These are phyloP conservation scores for Chrysanthemum makinoi DNA, from an alignment of 129 eudicot genomes.

Conservation along the genomic window DNA sequence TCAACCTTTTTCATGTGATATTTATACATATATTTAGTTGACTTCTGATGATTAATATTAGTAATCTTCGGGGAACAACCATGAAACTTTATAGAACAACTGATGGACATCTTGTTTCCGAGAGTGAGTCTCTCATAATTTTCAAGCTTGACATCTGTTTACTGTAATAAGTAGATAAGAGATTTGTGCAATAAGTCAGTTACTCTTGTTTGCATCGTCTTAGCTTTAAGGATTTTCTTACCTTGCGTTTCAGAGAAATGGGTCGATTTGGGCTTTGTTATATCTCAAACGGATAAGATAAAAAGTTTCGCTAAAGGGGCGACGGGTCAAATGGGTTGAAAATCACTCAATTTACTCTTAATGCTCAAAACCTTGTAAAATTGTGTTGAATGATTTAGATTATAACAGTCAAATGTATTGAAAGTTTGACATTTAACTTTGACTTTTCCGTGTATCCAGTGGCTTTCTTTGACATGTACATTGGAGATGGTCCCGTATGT, in stretches of 20 bases:
- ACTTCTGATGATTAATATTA: constrained; percentile 12
- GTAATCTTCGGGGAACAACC: constrained; percentile 75
- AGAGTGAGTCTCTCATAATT: constrained; percentile 51
- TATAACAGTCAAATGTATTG: background rate
- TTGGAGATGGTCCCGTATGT: constrained; percentile 25
- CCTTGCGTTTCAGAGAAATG: background rate
- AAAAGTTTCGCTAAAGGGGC: too few relatives aligned
- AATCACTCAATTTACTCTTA: too few relatives aligned
- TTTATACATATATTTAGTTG: constrained; percentile 4
- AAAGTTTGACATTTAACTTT: background rate
- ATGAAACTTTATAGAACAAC: constrained; percentile 73
- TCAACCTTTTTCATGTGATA: background rate
- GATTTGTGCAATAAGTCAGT: constrained; percentile 82
- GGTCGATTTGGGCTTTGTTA: too few relatives aligned
- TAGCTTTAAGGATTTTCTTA: background rate
- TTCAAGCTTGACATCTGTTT: constrained; percentile 1
- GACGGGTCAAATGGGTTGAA: too few relatives aligned
- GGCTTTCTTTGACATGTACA: constrained; percentile 36
- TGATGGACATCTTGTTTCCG: constrained; percentile 84
- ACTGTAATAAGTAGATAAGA: constrained; percentile 22
- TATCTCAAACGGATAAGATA: too few relatives aligned
- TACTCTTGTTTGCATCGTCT: background rate
- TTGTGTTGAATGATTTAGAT: too few relatives aligned
- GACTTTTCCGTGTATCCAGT: constrained; percentile 38
- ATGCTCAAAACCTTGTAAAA: too few relatives aligned